Conservation (phyloP, 805 yeast genomes). For the Teunomyces cretensis region DNA sequence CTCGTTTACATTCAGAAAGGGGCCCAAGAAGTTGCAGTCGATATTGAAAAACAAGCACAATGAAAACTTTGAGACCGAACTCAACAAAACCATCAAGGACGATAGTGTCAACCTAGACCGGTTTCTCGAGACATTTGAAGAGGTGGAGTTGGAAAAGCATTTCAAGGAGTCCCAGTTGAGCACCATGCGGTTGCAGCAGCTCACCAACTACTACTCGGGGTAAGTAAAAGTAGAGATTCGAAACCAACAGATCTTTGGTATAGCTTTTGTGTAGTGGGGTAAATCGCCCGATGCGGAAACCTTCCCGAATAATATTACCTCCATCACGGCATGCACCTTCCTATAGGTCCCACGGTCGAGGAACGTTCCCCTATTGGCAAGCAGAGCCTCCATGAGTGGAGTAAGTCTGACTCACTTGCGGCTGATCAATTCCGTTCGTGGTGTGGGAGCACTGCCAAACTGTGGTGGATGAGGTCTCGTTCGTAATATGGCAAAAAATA, state of each 20-base stretch:
- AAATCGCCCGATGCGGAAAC: background rate
- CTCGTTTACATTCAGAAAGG: background rate
- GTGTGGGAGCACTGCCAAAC: too few species aligned
- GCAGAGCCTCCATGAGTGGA: too few species aligned
- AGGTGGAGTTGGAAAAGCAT: conserved; percentile 5
- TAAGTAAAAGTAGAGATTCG: background rate
- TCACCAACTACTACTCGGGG: conserved; percentile 7
- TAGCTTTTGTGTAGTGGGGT: background rate
- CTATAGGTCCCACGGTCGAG: background rate
- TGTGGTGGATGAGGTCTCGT: too few species aligned
- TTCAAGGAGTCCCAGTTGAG: conserved; percentile 5
- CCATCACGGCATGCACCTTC: background rate
- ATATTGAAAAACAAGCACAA: conserved; percentile 28
- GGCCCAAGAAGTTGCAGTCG: conserved; percentile 11
- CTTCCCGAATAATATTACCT: conserved; percentile 1
- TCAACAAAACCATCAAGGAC: conserved; percentile 1
- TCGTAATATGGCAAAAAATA: too few species aligned
- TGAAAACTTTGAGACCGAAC: conserved; percentile 22
- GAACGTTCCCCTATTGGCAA: too few species aligned
- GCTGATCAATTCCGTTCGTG: too few species aligned
- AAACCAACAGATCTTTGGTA: background rate
- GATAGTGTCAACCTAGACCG: conserved; percentile 8
- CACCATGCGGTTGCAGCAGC: conserved; percentile 7
- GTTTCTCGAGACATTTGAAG: conserved; percentile 8
- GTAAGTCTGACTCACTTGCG: too few species aligned